Conservation (phyloP, 139 green algal species). For the Limnomonas spitsbergensis region DNA sequence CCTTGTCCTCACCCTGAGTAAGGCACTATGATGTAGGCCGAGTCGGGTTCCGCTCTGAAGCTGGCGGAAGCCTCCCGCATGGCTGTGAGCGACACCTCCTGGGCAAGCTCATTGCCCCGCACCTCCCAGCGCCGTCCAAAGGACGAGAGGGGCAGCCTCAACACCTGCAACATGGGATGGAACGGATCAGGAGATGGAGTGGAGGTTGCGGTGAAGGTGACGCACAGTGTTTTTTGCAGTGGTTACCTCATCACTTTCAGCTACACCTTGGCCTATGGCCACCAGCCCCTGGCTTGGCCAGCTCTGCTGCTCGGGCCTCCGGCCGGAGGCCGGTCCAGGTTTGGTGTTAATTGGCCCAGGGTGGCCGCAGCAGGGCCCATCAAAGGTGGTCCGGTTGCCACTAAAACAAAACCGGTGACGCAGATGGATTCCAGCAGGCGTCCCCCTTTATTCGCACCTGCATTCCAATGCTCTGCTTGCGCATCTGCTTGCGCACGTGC, state of each 20-base stretch:
- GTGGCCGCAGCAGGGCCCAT: background rate
- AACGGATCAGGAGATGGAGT: background rate
- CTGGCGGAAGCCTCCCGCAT: conserved; percentile 30
- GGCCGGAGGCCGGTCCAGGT: no score
- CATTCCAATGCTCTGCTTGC: conserved; percentile 3
- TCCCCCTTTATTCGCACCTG: background rate
- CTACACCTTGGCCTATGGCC: no score
- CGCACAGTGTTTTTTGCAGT: no score
- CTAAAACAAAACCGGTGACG: no score
- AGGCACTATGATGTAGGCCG: conserved; percentile 45
- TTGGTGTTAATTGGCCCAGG: no score
- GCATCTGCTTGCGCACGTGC: conserved; percentile 38
- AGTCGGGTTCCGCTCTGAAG: conserved; percentile 31
- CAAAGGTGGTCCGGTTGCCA: background rate
- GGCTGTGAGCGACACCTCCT: conserved; percentile 13
- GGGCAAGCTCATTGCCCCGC: conserved; percentile 18
- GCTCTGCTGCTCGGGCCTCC: no score
- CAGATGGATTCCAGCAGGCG: background rate
- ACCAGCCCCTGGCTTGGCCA: no score
- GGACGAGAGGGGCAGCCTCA: conserved; percentile 20
- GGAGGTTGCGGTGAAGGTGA: no score
- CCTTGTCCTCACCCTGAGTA: conserved; percentile 27
- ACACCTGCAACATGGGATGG: conserved; percentile 15
- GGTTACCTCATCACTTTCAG: no score
- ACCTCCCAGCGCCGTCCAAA: conserved; percentile 40